phyloP scores from a whole-genome alignment of 2,329 filamentous ascomycete species.

The Aspergillus viridinutans region DNA sequence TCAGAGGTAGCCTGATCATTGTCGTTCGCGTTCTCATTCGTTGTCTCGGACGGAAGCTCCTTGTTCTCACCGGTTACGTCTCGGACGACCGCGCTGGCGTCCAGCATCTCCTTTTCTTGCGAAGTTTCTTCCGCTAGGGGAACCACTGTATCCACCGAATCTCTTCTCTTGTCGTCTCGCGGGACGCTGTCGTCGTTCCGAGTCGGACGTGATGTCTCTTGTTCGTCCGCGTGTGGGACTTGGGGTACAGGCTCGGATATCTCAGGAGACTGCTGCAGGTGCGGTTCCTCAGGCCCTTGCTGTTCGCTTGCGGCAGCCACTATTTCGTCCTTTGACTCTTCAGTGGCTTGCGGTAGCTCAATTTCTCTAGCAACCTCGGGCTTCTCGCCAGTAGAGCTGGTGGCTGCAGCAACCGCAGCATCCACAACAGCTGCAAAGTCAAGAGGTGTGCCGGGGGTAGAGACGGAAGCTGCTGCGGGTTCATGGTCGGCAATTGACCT shows the following conservation, averaged over 20 bases:
- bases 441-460: background rate
- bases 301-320: background rate
- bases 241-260: background rate
- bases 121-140: background rate
- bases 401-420: conserved; percentile 14
- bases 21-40: conserved; percentile 2
- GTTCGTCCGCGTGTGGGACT: background rate
- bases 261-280: background rate
- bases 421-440: conserved; percentile 17
- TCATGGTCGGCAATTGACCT: background rate
- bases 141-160: background rate
- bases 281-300: background rate
- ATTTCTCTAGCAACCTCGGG: conserved; percentile 4
- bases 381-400: background rate
- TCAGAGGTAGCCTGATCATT: conserved; percentile 2
- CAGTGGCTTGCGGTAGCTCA: background rate
- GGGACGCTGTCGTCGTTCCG: background rate
- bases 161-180: background rate
- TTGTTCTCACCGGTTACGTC: background rate
- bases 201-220: background rate
- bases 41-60: conserved; percentile 5
- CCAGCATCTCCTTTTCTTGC: background rate
- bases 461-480: background rate
- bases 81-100: background rate
- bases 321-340: background rate